Evolutionary conservation across 768 basidiomycete species (phyloP), one percentile per base, ranked within the genome.

Genomic region (Lyophyllum shimeji): DNA sequence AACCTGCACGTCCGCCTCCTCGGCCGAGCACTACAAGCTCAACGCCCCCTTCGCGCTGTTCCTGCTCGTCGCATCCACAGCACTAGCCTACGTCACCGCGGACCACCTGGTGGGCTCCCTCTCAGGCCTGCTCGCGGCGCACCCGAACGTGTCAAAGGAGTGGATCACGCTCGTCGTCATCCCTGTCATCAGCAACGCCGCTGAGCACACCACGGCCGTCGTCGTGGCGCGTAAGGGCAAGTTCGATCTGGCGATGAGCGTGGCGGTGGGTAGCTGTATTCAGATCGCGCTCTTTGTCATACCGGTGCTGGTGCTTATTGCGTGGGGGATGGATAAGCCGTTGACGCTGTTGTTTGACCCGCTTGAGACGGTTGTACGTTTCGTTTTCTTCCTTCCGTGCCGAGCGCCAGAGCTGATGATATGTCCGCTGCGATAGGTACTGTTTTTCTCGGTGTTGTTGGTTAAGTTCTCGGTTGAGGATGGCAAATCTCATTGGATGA

Each of bases 401-500:
- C 15, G 25, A 42, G n/a, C n/a, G n/a, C 40, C n/a, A 15, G 18
- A 8, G 27, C 21, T 27, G 48, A 52, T 58, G 52, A 57, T 31
- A 1, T 0, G 12, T 46, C 18, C 34, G 50, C 31, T 31, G 15
- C 27, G 13, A 6, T 54, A 70, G 70, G 69, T 72, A 8, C 53
- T 75, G 45, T 76, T 75, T 63, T 71, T 77, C 51, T 71, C 74
- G 20, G 76, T 75, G 13, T 56, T 75, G 20, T 64, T 79, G 29
- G 75, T 74, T 46, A 77, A 73, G 62, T 79, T 79, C 33, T 71
- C 72, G 17, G 69, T 79, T 6, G 80, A 77, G 61, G 71, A 78
- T 44, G 79, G 78, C 18, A 79, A 77, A 61, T 74, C 76, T 21
- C 75, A 77, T 48, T 80, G 78, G 78, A 74, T 78, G 65, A 78